These are phyloP conservation scores for Leccinum truebloodii DNA, from an alignment of 768 basidiomycete species.

Conservation along the genomic window DNA sequence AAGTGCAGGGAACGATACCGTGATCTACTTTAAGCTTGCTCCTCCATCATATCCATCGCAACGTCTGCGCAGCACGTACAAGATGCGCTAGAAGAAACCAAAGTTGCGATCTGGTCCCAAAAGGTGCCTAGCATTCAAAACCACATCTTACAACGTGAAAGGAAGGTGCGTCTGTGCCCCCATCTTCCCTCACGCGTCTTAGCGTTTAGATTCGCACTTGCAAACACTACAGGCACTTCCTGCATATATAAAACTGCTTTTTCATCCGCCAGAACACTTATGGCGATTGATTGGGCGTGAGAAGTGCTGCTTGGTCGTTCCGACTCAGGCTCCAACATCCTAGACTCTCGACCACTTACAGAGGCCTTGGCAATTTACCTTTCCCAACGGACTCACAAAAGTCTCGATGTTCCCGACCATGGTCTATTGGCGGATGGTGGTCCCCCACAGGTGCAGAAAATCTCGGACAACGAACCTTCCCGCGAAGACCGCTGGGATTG, in stretches of 20 bases:
- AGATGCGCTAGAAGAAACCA: constrained; percentile 63
- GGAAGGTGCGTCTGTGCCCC: constrained; percentile 41
- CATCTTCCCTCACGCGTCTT: not conserved
- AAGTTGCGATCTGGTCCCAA: constrained; percentile 50
- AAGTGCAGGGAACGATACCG: constrained; percentile 86
- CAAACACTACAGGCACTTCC: constrained; percentile 74
- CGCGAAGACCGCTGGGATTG: constrained; percentile 42
- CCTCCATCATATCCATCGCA: constrained; percentile 79
- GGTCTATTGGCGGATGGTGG: constrained; percentile 41
- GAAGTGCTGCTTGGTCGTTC: constrained; percentile 86
- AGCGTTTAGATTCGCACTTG: constrained; percentile 59
- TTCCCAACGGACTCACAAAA: constrained; percentile 59
- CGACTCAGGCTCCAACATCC: constrained; percentile 84
- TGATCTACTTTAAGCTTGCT: constrained; percentile 81
- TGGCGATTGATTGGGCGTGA: constrained; percentile 85
- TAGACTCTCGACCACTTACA: constrained; percentile 78
- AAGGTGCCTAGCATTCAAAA: constrained; percentile 46
- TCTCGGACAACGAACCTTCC: constrained; percentile 7
- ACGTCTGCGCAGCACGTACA: constrained; percentile 66
- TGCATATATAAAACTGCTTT: constrained; percentile 83
- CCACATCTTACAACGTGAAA: constrained; percentile 36
- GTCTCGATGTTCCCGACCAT: constrained; percentile 25
- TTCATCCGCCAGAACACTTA: constrained; percentile 89
- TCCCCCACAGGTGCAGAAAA: constrained; percentile 14
- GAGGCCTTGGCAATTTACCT: constrained; percentile 75